Evolutionary conservation across 2,329 filamentous ascomycete genomes (phyloP).

Genomic region (Nigrograna mackinnonii): DNA sequence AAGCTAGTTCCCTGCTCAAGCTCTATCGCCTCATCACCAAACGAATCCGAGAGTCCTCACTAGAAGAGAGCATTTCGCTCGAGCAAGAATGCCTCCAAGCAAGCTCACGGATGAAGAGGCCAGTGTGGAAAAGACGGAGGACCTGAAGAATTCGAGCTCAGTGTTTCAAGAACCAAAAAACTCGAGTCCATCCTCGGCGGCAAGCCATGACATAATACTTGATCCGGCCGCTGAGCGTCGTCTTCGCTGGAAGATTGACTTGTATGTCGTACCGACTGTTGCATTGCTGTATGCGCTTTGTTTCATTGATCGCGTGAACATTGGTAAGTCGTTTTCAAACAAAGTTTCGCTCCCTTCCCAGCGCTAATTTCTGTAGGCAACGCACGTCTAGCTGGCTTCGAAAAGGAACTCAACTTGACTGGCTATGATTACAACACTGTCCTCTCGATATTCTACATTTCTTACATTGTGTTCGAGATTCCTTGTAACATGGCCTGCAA

Average conservation of each 20-base stretch:
- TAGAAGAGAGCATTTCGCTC: no score
- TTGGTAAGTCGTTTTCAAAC: conserved; percentile 1
- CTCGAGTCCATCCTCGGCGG: no score
- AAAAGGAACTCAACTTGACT: not conserved
- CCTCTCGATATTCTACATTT: not conserved
- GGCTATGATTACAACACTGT: conserved; percentile 1
- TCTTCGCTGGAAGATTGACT: not conserved
- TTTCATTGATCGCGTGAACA: conserved; percentile 1
- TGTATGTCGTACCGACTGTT: not conserved
- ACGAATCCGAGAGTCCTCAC: no score
- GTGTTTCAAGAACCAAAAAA: no score
- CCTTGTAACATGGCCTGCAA: not conserved
- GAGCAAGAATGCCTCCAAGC: no score
- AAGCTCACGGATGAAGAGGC: not conserved
- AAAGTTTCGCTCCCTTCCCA: no score
- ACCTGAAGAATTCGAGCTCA: no score
- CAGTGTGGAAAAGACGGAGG: not conserved
- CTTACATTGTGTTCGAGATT: conserved; percentile 1
- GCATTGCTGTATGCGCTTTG: not conserved
- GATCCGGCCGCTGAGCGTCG: not conserved
- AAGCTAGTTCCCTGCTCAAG: no score
- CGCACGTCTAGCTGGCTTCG: not conserved
- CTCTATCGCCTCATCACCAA: no score
- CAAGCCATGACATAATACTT: no score
- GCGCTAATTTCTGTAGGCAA: not conserved